Evolutionary conservation across 345 rosid genomes (phyloP), one percentile per base, ranked within the genome.

Genomic region (Salix purpurea): DNA sequence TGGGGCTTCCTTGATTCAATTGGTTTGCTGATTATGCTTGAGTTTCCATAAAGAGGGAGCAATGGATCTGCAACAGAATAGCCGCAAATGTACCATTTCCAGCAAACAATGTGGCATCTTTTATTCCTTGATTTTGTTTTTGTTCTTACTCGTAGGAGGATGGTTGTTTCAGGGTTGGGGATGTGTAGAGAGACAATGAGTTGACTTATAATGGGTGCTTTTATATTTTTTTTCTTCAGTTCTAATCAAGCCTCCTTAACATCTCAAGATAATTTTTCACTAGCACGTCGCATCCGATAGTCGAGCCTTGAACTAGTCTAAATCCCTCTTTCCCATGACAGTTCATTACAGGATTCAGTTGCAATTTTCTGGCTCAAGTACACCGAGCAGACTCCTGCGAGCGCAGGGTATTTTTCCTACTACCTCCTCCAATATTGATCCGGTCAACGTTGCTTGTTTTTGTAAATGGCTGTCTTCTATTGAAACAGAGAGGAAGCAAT

Each of bases 151-250:
- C 42, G 7, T 61, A 77, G 76, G 76, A 77, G 76, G 76, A 73
- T 60, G 74, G 52, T 36, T 68, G 28, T 77, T 32, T 67, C 54
- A 81, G 68, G 65, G 64, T 36, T 34, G 73, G 71, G 81, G 52
- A 76, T 74, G 48, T 84, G 85, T 79, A 84, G 88, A 82, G 82
- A 76, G 70, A 76, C 65, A 54, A 71, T 81, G 82, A 58, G 24
- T 74, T 54, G 48, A 73, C 79, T 64, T 72, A 48, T 62, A 76
- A 81, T 78, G 81, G 73, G 67, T 74, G 76, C 62, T 80, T 80
- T 64, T 69, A 26, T 65, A 11, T 19, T 14, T 21, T 34, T 37
- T 34, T 37, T 46, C 37, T 16, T 10, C 73, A 61, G 65, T 21
- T 44, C 76, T 30, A 42, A 62, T 32, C 77, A 19, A 32, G 67